These are phyloP conservation scores for Hyaloperonospora arabidopsidis DNA, from an alignment of 352 stramenopile species.

Conservation along the genomic window DNA sequence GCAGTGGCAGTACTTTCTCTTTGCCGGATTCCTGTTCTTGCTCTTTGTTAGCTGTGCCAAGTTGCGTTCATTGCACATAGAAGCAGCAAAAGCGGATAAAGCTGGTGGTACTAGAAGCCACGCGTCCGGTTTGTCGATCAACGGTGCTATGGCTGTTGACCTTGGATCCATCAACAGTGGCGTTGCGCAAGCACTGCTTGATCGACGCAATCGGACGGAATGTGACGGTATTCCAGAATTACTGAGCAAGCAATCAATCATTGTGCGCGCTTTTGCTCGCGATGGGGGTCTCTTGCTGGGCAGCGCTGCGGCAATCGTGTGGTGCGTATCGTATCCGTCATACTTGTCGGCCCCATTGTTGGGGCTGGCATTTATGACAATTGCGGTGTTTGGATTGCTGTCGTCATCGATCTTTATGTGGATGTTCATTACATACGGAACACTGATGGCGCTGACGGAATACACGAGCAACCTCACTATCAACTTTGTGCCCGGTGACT, in stretches of 20 bases:
- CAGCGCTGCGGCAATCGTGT: constrained; percentile 57
- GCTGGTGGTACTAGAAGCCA: constrained; percentile 8
- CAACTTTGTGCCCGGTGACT: constrained; percentile 37
- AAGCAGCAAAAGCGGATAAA: constrained; percentile 9
- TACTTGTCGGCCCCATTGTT: constrained; percentile 63
- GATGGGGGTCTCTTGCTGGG: constrained; percentile 62
- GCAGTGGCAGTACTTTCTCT: constrained; percentile 65
- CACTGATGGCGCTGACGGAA: constrained; percentile 42
- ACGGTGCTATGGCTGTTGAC: constrained; percentile 17
- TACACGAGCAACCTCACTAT: constrained; percentile 67
- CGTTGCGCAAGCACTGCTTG: constrained; percentile 26
- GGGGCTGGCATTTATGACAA: constrained; percentile 52
- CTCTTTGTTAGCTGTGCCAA: constrained; percentile 58
- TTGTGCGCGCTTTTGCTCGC: constrained; percentile 52
- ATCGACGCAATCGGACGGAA: constrained; percentile 19
- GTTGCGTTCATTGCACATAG: constrained; percentile 52
- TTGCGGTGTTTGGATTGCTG: constrained; percentile 57
- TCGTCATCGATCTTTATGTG: constrained; percentile 45
- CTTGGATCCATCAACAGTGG: constrained; percentile 23
- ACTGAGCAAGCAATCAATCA: constrained; percentile 55
- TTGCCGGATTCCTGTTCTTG: constrained; percentile 44
- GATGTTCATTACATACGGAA: constrained; percentile 60
- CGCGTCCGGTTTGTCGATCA: constrained; percentile 12
- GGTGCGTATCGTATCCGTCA: constrained; percentile 79
- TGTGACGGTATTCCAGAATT: constrained; percentile 42